Evolutionary conservation across 129 eudicot genomes (phyloP), one percentile per base, ranked within the genome.

Genomic region (Tagetes patula): DNA sequence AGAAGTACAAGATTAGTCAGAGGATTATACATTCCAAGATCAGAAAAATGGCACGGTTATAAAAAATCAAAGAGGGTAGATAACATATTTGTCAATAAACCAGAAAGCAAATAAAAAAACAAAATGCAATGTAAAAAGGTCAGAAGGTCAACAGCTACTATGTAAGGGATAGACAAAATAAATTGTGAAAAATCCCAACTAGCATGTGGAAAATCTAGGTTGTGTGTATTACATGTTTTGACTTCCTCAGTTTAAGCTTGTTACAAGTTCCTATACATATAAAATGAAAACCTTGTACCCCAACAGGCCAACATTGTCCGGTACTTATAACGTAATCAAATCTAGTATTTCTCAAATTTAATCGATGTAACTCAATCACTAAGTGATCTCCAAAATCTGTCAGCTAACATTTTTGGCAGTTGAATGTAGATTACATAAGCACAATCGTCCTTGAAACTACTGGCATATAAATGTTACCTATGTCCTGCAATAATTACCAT

Each of bases 351-450:
- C 65, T 59, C 65, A 59, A 33, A 59, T 59, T 33, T 6, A 58
- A 32, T 33, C 10, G 65, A 5, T 20, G 4, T 59, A 3, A 9
- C 34, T 33, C 20, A 59, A 14, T 59, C 41, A 10, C 65, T 59
- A 59, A 36, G 27, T 34, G 6, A 59, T 33, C 39, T 33, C 14
- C 65, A 59, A 7, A 33, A 59, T 9, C 65, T 33, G 58, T 59
- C 32, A 9, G 40, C 65, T 8, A 58, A 58, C 33, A 40, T 58
- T 58, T 58, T 33, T 31, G 10, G 14, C 40, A 32, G 65, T 58
- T 62, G 30, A 36, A 38, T 37, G 49, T 70, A 70, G 38, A 52
- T 53, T 14, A 70, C 8, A 14, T 36, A 36, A 42, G 42, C 74
- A 50, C 14, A 50, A 8, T 37, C 48, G 5, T 64, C 7, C 33